Evolutionary conservation across 2,329 filamentous ascomycete species (phyloP).

Genomic region (Beauveria sp.): DNA sequence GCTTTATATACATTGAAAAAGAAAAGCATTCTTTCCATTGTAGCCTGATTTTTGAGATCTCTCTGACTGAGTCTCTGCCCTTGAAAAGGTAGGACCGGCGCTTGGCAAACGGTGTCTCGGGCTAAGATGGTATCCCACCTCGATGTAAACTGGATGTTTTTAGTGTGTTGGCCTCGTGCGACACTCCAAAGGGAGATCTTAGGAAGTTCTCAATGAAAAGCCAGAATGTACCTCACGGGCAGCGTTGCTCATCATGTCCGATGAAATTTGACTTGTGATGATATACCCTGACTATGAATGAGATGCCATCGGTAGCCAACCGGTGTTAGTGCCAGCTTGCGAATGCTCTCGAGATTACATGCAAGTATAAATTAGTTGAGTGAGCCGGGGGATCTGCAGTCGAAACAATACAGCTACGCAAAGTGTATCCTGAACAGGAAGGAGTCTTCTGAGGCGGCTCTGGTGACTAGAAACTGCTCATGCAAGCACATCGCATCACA

Average conservation of each 20-base stretch:
- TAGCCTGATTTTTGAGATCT: background rate
- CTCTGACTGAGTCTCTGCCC: background rate
- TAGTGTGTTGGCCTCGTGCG: background rate
- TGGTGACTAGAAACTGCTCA: background rate
- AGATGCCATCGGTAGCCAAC: background rate
- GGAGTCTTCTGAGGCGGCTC: background rate
- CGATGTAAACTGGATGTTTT: background rate
- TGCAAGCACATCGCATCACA: background rate
- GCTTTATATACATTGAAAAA: background rate
- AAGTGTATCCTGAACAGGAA: constrained; percentile 1
- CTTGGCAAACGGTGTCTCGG: constrained; percentile 2
- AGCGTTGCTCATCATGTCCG: background rate
- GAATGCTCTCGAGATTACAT: background rate
- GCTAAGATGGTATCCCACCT: background rate
- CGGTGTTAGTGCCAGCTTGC: background rate
- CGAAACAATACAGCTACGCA: background rate
- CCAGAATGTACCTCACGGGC: background rate
- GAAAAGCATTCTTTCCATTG: background rate
- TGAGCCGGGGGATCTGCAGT: background rate
- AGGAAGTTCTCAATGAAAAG: background rate
- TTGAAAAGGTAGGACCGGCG: background rate
- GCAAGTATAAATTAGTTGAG: background rate
- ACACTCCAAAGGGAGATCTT: background rate
- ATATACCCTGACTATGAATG: background rate
- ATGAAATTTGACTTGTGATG: background rate